Base-by-base conservation (phyloP, 805 yeast genomes). In the Kregervanrija delftensis region DNA sequence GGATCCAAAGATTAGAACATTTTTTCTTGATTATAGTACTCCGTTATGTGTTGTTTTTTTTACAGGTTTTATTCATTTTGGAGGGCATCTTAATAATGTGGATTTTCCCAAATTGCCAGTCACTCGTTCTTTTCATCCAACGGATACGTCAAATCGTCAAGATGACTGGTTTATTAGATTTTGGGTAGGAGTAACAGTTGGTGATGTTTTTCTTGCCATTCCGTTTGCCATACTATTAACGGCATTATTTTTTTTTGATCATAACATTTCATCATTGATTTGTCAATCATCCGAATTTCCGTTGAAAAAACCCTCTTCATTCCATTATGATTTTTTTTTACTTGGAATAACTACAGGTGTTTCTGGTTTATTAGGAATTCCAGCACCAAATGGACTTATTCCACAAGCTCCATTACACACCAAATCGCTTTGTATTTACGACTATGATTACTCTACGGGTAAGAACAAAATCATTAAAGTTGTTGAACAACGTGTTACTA, bases 341-440 rank as follows among this genome's bases (percentile, higher is more conserved):
- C 68, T 91, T 33, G 98, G 98, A 0, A 59, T 87, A 8, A 83
- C 90, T 5, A 93, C 98, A 0, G 95, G 96, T 0, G 62, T 91
- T 1, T 72, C 96, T 3, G 98, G 98, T 0, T 63, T 91, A 1
- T 58, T 91, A 10, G 99, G 98, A 0, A 72, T 93, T 2, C 99
- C 98, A 0, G 89, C 97, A 2, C 98, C 98, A 0, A 93, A 93
- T 64, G 99, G 99, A 0, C 69, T 91, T 31, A 91, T 91, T 37
- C 99, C 99, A 1, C 99, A 91, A 62, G 98, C 99, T 0, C 98
- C 98, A 2, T 60, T 93, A 33, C 99, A 91, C 55, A 89, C 98
- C 0, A 76, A 74, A 36, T 78, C 96, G 0, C 64, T 91, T 30
- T 74, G 87, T 36, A 79, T 85, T 11, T 72, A 72, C 50, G 72